Base-by-base conservation (phyloP, 345 rosid species). In the Crucihimalaya himalaica region DNA sequence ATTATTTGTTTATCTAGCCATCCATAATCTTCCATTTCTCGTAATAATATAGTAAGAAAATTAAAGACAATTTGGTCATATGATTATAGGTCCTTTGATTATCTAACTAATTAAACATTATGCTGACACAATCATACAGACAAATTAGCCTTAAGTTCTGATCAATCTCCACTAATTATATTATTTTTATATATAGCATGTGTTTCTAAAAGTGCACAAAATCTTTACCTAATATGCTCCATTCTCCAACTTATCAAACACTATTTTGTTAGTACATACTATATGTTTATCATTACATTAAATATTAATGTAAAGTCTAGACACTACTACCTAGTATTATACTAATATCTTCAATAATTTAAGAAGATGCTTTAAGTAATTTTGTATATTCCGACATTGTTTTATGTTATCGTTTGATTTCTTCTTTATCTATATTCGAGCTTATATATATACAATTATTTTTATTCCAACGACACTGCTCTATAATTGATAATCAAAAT, bases 111-210 rank as follows among this genome's bases (percentile, higher is more conserved):
- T 58, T 77, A 71, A 64, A 56, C 72, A 65, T 39, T 39, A 56
- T 58, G 65, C 80, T 71, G 80, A 77, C 80, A 77, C 66, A 77
- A 71, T 77, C 72, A 58, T 71, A 71, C 25, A 71, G 80, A 77
- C 72, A 71, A 64, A 77, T 48, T 57, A 51, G 72, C 76, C 76
- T 71, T 77, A 57, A 64, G 63, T 71, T 71, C 63, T 65, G 76
- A 77, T 65, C 68, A 71, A 31, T 58, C 76, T 77, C 72, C 80
- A 77, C 76, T 62, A 27, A 15, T 37, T 43, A 34, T 69, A 54
- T 62, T 34, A 35, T 20, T 29, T 55, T 55, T 27, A 5, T 47
- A 4, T 12, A 5, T 35, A 40, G 63, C 76, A 77, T 77, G 76
- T 71, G 80, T 77, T 50, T 71, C 34, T 65, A 65, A 65, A 77